These are phyloP conservation scores for Sugiyamaella novakii DNA, from an alignment of 1,139 yeast species.

Conservation along the genomic window DNA sequence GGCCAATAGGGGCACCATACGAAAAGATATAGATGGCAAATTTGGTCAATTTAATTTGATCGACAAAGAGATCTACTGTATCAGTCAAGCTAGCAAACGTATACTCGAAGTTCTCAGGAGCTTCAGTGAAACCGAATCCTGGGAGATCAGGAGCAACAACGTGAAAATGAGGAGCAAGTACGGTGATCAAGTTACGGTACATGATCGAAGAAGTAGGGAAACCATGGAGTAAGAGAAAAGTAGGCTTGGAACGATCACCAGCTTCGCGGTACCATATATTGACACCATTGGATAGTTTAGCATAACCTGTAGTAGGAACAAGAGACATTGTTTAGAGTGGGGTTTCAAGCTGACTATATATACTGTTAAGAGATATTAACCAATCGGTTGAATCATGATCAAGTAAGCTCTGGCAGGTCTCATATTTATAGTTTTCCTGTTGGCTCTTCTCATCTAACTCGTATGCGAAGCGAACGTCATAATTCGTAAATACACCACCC, in stretches of 20 bases:
- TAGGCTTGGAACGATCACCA: constrained; percentile 42
- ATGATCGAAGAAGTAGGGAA: constrained; percentile 49
- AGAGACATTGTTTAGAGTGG: no score
- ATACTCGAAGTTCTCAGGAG: constrained; percentile 37
- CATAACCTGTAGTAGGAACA: constrained; percentile 15
- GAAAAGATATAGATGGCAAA: constrained; percentile 48
- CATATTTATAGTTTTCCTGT: background rate
- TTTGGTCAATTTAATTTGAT: constrained; percentile 37
- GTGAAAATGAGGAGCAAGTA: constrained; percentile 44
- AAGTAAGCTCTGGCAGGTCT: background rate
- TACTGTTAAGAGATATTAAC: no score
- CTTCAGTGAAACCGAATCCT: constrained; percentile 48
- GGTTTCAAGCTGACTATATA: no score
- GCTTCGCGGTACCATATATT: constrained; percentile 47
- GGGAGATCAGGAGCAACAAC: constrained; percentile 53
- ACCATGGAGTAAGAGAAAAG: constrained; percentile 48
- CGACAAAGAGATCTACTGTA: constrained; percentile 42
- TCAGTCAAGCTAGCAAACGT: constrained; percentile 44
- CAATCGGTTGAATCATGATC: no score
- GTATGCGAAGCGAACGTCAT: no score
- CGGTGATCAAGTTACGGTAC: constrained; percentile 45
- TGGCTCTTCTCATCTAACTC: no score
- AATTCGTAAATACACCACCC: no score
- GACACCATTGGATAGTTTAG: constrained; percentile 23
- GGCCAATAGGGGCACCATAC: constrained; percentile 50